Evolutionary conservation across 805 yeast species (phyloP).

Genomic region (Candida maltosa): DNA sequence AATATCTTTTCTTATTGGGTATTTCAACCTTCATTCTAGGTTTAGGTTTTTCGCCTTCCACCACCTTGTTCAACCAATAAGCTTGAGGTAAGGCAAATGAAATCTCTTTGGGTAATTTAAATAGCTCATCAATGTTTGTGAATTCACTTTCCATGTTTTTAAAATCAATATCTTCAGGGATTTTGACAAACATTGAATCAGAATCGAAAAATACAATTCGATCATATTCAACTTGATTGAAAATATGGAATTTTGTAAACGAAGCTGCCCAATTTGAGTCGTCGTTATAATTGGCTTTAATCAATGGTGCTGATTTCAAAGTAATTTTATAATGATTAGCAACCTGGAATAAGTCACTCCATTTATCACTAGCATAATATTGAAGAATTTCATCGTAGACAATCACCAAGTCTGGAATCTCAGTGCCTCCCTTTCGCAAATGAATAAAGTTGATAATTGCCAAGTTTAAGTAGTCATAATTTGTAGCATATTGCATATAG

Average conservation of each 20-base stretch:
- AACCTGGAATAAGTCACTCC: slow-evolving; percentile 10
- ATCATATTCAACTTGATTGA: slow-evolving; percentile 47
- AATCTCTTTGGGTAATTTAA: slow-evolving; percentile 20
- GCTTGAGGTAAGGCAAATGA: slow-evolving; percentile 32
- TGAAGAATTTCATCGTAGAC: slow-evolving; percentile 26
- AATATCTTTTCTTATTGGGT: slow-evolving; percentile 12
- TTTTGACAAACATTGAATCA: slow-evolving; percentile 42
- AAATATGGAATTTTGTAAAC: slow-evolving; percentile 54
- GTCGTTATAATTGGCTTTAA: slow-evolving; percentile 10
- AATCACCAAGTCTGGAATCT: slow-evolving; percentile 47
- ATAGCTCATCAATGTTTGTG: slow-evolving; percentile 29
- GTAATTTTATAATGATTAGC: slow-evolving; percentile 20
- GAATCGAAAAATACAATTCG: slow-evolving; percentile 57
- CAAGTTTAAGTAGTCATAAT: slow-evolving; percentile 46
- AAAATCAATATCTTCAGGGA: slow-evolving; percentile 10
- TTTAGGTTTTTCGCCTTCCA: slow-evolving; percentile 10
- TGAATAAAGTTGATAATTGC: slow-evolving; percentile 44
- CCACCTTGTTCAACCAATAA: slow-evolving; percentile 28
- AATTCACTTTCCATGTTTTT: slow-evolving; percentile 1
- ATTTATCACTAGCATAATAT: slow-evolving; percentile 9
- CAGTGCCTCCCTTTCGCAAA: slow-evolving; percentile 29
- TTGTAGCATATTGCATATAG: slow-evolving; percentile 61
- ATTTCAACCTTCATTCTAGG: slow-evolving; percentile 9
- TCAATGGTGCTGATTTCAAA: slow-evolving; percentile 21
- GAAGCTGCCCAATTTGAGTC: slow-evolving; percentile 45